A percentile compares a stretch with the other conserved stretches of the same genome.
Evolutionary conservation across 2,329 filamentous ascomycete species (phyloP).

Genomic region (Aphanocladium album): DNA sequence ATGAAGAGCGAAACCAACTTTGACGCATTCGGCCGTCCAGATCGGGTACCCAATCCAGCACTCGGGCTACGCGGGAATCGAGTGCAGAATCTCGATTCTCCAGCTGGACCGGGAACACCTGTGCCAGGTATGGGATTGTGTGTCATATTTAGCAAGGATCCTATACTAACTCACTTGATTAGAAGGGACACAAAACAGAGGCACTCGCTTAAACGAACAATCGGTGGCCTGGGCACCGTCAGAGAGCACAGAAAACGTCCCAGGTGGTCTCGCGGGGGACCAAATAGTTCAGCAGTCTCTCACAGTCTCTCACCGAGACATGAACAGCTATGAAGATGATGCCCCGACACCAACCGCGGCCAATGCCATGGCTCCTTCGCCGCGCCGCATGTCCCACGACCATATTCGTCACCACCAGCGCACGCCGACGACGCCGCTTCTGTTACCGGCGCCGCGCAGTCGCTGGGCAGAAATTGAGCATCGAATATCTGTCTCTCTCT

Average conservation of each 20-base stretch:
- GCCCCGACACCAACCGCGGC: not conserved
- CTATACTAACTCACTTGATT: not conserved
- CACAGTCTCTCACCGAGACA: slow-evolving; percentile 5
- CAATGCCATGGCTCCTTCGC: not conserved
- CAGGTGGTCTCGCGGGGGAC: not conserved
- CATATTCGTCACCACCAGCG: not conserved
- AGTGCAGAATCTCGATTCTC: slow-evolving; percentile 53
- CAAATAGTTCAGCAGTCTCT: not conserved
- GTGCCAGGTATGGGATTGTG: slow-evolving; percentile 33
- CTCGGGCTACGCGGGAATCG: slow-evolving; percentile 39
- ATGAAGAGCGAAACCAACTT: slow-evolving; percentile 63
- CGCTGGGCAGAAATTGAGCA: slow-evolving; percentile 29
- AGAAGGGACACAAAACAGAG: slow-evolving; percentile 18
- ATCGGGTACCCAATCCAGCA: slow-evolving; percentile 29
- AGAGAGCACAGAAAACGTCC: not conserved
- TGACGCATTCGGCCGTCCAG: slow-evolving; percentile 35
- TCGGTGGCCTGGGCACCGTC: not conserved
- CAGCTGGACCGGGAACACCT: slow-evolving; percentile 44
- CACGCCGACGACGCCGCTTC: slow-evolving; percentile 33
- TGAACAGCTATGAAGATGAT: not conserved
- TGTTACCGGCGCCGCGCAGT: slow-evolving; percentile 45
- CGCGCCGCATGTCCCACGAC: not conserved
- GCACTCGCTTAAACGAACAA: slow-evolving; percentile 12
- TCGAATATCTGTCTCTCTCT: slow-evolving; percentile 29
- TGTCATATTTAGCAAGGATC: not conserved